These are phyloP conservation scores for Cryptococcus wingfieldii DNA, from an alignment of 1,284 basidiomycete genomes.

Conservation along the genomic window DNA sequence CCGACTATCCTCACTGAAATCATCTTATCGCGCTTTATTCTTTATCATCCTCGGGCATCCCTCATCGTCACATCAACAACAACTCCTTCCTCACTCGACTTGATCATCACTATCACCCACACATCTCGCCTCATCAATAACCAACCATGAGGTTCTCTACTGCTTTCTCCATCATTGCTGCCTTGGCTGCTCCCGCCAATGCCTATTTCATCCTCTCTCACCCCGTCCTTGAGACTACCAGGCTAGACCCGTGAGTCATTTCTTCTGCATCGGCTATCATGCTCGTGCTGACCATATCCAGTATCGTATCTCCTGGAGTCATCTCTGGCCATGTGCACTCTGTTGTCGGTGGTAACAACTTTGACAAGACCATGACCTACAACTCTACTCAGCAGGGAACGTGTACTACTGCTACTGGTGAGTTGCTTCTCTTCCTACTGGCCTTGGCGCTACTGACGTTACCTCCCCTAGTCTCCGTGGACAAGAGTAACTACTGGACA, in stretches of 20 bases:
- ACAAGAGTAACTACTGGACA: conserved; percentile 52
- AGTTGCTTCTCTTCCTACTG: neutral
- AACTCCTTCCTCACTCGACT: conserved; percentile 1
- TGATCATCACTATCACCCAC: conserved; percentile 1
- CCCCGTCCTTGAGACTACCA: conserved; percentile 34
- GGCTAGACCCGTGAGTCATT: conserved; percentile 41
- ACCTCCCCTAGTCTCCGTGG: conserved; percentile 31
- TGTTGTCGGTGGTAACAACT: conserved; percentile 49
- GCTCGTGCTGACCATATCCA: conserved; percentile 4
- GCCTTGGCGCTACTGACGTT: neutral
- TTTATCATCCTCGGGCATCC: neutral
- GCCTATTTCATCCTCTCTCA: conserved; percentile 45
- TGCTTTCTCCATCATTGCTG: conserved; percentile 20
- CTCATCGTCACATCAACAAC: neutral
- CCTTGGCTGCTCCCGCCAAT: conserved; percentile 24
- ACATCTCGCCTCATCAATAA: neutral
- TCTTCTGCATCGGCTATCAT: neutral
- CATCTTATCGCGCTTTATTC: neutral
- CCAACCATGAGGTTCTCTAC: conserved; percentile 16
- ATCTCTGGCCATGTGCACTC: conserved; percentile 41
- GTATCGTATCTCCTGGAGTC: conserved; percentile 36
- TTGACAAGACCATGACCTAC: conserved; percentile 41
- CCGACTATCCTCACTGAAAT: neutral
- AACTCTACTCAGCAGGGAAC: conserved; percentile 28
- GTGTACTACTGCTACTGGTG: conserved; percentile 45